These are phyloP conservation scores for Monosporascus sp. DNA, from an alignment of 2,329 filamentous ascomycete species.

Conservation along the genomic window DNA sequence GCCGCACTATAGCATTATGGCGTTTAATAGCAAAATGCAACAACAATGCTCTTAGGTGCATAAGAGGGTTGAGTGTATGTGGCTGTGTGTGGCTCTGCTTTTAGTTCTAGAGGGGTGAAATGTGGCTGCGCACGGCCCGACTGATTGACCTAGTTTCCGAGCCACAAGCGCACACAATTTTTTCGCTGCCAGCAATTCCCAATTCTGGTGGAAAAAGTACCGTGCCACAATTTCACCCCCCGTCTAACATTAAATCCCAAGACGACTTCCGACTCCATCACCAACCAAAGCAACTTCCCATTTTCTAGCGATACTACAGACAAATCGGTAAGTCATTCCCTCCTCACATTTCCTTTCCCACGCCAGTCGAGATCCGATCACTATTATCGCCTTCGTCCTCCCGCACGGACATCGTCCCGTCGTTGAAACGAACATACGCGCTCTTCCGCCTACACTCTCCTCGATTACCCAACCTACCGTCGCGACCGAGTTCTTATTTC, in stretches of 20 bases:
- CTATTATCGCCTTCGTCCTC: too few relatives aligned
- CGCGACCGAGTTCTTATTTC: conserved; percentile 5
- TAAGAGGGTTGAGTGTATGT: too few relatives aligned
- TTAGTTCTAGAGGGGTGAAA: fast-evolving
- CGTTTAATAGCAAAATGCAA: too few relatives aligned
- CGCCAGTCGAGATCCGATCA: too few relatives aligned
- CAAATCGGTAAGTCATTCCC: conserved; percentile 27
- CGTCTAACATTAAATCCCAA: neutral
- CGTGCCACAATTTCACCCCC: neutral
- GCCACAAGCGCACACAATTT: neutral
- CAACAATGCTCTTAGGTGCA: too few relatives aligned
- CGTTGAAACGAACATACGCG: too few relatives aligned
- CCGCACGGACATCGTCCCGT: too few relatives aligned
- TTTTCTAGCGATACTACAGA: conserved; percentile 26
- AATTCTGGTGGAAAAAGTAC: neutral
- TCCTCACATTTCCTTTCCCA: neutral
- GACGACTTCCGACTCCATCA: conserved; percentile 10
- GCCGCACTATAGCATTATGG: too few relatives aligned
- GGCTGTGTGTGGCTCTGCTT: too few relatives aligned
- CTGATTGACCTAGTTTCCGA: neutral
- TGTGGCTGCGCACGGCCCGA: neutral
- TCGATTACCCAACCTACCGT: too few relatives aligned
- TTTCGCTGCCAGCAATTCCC: neutral
- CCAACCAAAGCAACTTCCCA: conserved; percentile 21
- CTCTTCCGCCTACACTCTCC: too few relatives aligned